Conservation (phyloP, 345 rosid species). For the Alliaria petiolata region DNA sequence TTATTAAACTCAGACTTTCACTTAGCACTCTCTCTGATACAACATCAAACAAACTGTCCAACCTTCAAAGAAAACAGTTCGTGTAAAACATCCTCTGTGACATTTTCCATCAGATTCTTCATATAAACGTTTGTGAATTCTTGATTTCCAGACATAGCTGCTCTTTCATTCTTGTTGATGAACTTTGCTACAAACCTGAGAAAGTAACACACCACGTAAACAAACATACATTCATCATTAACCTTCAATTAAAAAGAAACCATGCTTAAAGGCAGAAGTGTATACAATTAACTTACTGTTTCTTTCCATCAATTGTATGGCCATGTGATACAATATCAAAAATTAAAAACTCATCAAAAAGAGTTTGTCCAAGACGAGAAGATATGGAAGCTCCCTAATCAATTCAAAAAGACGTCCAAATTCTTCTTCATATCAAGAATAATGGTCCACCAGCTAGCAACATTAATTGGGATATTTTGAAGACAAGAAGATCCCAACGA, state of each 20-base stretch:
- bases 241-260: neutral
- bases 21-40: too few relatives aligned
- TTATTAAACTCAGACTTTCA: too few relatives aligned
- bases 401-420: too few relatives aligned
- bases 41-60: too few relatives aligned
- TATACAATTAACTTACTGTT: constrained; percentile 40
- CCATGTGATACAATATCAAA: too few relatives aligned
- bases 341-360: too few relatives aligned
- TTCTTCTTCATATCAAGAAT: too few relatives aligned
- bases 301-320: constrained; percentile 51
- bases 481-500: too few relatives aligned
- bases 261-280: constrained; percentile 6
- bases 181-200: constrained; percentile 58
- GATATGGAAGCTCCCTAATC: too few relatives aligned
- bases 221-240: constrained; percentile 31
- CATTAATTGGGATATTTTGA: too few relatives aligned
- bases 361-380: too few relatives aligned
- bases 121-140: constrained; percentile 57
- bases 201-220: constrained; percentile 8
- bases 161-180: constrained; percentile 52
- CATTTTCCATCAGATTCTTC: constrained; percentile 45
- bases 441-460: too few relatives aligned
- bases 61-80: constrained; percentile 55
- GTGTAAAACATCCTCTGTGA: constrained; percentile 47
- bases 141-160: constrained; percentile 26